Evolutionary conservation across 2,329 filamentous ascomycete species (phyloP).

Genomic region (Acephala macrosclerotiorum): DNA sequence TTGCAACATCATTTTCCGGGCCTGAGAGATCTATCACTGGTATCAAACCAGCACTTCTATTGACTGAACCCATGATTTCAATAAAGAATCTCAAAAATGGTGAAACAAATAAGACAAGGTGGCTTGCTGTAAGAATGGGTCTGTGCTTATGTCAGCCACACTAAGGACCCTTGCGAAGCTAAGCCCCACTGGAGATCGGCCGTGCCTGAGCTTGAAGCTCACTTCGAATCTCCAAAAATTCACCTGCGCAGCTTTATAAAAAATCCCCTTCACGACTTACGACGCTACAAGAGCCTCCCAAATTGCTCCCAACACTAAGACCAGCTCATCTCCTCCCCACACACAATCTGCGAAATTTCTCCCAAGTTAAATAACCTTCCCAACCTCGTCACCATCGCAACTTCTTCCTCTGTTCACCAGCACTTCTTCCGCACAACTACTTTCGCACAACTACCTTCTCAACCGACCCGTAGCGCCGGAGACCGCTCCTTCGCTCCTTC

Average conservation of each 20-base stretch:
- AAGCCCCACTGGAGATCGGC: constrained; percentile 3
- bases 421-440: too few species aligned
- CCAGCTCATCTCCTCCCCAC: not conserved
- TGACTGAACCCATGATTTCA: constrained; percentile 23
- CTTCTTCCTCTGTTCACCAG: not conserved
- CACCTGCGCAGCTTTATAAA: too few species aligned
- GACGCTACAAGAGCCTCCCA: not conserved
- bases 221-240: too few species aligned
- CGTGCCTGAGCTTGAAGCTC: constrained; percentile 7
- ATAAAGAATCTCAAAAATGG: not conserved
- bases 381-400: not conserved
- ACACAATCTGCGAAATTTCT: not conserved
- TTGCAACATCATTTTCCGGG: constrained; percentile 63
- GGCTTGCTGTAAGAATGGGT: not conserved
- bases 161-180: not conserved
- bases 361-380: not conserved
- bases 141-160: not conserved
- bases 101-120: not conserved
- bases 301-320: not conserved
- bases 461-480: too few species aligned
- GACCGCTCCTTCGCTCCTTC: too few species aligned
- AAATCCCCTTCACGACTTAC: too few species aligned
- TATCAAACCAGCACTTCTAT: constrained; percentile 52
- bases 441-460: too few species aligned
- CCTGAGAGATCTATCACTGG: constrained; percentile 84